These are phyloP conservation scores for Acarospora socialis DNA, from an alignment of 2,329 filamentous ascomycete species.

Conservation along the genomic window DNA sequence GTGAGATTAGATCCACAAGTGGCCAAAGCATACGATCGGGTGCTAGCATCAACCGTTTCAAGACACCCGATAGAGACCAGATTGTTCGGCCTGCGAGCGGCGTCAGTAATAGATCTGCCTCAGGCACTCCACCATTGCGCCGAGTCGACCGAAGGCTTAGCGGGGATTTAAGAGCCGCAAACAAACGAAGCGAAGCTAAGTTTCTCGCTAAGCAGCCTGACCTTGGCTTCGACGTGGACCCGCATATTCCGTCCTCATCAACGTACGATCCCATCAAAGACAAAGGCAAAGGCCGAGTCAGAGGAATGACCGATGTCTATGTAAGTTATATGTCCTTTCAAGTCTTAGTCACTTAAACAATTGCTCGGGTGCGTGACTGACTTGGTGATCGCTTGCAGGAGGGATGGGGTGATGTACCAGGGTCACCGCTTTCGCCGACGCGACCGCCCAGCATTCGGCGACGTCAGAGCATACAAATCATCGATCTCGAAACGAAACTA, in stretches of 20 bases:
- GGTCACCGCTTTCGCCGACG: conserved; percentile 81
- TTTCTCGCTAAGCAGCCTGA: conserved; percentile 11
- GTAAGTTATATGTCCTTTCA: conserved; percentile 44
- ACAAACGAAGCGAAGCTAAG: conserved; percentile 12
- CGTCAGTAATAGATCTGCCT: conserved; percentile 35
- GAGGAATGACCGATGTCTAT: conserved; percentile 85
- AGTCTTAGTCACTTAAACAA: conserved; percentile 8
- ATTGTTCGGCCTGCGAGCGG: conserved; percentile 52
- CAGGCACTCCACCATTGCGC: conserved; percentile 54
- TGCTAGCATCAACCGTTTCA: conserved; percentile 25
- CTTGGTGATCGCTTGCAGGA: conserved; percentile 43
- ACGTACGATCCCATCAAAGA: conserved; percentile 64
- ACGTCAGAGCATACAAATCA: conserved; percentile 91
- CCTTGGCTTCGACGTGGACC: conserved; percentile 22
- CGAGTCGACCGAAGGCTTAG: conserved; percentile 53
- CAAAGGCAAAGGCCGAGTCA: conserved; percentile 70
- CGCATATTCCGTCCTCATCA: conserved; percentile 33
- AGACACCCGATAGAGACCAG: conserved; percentile 30
- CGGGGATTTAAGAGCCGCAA: conserved; percentile 56
- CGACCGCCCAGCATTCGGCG: conserved; percentile 91
- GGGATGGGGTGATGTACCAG: conserved; percentile 77
- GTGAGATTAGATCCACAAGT: conserved; percentile 25
- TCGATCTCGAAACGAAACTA: conserved; percentile 76
- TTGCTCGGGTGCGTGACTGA: conserved; percentile 8
- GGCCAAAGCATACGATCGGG: conserved; percentile 31